Conservation (phyloP, 768 basidiomycete genomes). For the Sarcodon aspratus region DNA sequence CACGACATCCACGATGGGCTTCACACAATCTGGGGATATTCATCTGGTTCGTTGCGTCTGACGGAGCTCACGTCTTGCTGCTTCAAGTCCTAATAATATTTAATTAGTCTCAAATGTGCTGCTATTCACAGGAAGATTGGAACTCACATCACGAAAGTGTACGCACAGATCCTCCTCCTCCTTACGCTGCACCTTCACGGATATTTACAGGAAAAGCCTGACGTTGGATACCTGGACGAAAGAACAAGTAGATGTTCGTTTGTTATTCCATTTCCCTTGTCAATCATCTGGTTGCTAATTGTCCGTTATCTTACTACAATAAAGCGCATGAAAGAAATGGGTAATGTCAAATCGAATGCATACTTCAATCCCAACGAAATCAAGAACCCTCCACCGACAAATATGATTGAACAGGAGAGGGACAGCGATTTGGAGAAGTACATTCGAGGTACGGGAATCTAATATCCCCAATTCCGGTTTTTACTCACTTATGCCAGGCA, state of each 20-base stretch:
- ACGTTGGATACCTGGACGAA: slow-evolving; percentile 82
- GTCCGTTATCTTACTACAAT: neutral
- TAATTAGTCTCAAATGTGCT: slow-evolving; percentile 68
- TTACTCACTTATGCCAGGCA: slow-evolving; percentile 30
- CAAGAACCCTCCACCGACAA: slow-evolving; percentile 73
- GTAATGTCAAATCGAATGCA: slow-evolving; percentile 73
- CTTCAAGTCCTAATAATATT: slow-evolving; percentile 1
- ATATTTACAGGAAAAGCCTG: slow-evolving; percentile 62
- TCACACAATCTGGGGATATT: slow-evolving; percentile 84
- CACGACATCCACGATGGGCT: slow-evolving; percentile 83
- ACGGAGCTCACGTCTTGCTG: neutral
- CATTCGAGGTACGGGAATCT: slow-evolving; percentile 50
- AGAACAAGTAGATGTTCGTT: slow-evolving; percentile 75
- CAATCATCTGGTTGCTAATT: neutral
- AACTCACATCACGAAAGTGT: slow-evolving; percentile 92
- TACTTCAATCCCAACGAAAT: slow-evolving; percentile 77
- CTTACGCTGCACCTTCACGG: neutral
- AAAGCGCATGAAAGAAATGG: slow-evolving; percentile 70
- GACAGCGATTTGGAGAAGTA: slow-evolving; percentile 88
- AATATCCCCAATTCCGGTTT: neutral
- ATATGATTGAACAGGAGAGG: slow-evolving; percentile 64
- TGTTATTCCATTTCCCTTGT: neutral
- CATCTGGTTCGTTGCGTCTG: slow-evolving; percentile 44
- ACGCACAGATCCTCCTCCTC: slow-evolving; percentile 18
- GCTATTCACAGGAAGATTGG: slow-evolving; percentile 92